Percentiles rank a stretch among this genome's conserved stretches.
Conservation (phyloP, 495 filamentous ascomycete species). For the Talaromyces ruber region DNA sequence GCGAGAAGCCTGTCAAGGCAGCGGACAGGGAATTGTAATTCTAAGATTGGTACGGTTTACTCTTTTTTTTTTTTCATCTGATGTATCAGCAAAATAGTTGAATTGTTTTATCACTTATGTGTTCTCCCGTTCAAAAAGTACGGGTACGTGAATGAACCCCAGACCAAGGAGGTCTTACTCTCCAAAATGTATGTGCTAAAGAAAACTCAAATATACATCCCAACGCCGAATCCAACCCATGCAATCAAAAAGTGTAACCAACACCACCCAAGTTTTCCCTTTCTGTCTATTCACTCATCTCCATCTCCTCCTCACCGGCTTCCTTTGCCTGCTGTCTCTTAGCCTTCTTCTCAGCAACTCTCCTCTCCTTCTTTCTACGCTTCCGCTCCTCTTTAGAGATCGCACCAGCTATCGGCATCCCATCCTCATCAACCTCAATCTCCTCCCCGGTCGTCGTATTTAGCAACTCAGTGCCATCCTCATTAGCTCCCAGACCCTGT, state of each 20-base stretch:
- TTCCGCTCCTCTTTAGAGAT: slow-evolving; percentile 43
- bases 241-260: slow-evolving; percentile 8
- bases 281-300: slow-evolving; percentile 2
- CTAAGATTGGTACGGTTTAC: not conserved
- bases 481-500: slow-evolving; percentile 14
- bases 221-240: slow-evolving; percentile 14
- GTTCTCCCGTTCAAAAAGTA: not conserved
- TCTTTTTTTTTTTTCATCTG: not conserved
- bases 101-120: not conserved
- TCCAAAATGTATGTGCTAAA: not conserved
- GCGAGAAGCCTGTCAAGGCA: slow-evolving; percentile 45
- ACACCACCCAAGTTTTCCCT: slow-evolving; percentile 6
- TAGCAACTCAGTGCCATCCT: slow-evolving; percentile 16
- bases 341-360: slow-evolving; percentile 32
- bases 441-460: slow-evolving; percentile 13
- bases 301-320: slow-evolving; percentile 15
- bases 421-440: slow-evolving; percentile 10
- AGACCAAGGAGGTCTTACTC: not conserved
- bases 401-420: slow-evolving; percentile 5
- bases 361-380: slow-evolving; percentile 42
- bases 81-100: not conserved
- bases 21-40: slow-evolving; percentile 49
- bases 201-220: not conserved
- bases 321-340: slow-evolving; percentile 27
- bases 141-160: not conserved